Evolutionary conservation across 1,284 basidiomycete species (phyloP).

Genomic region (Leccinum insolens): DNA sequence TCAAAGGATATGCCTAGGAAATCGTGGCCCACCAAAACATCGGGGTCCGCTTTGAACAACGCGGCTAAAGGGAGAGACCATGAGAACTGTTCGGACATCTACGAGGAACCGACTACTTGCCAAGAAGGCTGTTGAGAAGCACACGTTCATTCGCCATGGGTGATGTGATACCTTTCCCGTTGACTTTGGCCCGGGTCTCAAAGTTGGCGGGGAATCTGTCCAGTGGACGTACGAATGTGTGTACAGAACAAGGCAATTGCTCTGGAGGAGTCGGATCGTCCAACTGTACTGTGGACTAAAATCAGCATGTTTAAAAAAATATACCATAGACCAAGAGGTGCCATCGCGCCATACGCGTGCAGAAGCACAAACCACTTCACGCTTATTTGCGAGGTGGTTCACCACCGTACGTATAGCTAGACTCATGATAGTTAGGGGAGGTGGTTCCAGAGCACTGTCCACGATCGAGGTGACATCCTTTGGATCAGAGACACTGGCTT

Average conservation of each 20-base stretch:
- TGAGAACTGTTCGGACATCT: background rate
- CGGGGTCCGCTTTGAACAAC: slow-evolving; percentile 89
- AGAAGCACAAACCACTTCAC: slow-evolving; percentile 89
- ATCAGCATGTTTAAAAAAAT: background rate
- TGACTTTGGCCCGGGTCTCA: slow-evolving; percentile 66
- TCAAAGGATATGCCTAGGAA: slow-evolving; percentile 93
- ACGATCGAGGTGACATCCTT: slow-evolving; percentile 87
- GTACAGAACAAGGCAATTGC: slow-evolving; percentile 78
- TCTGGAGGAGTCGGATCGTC: slow-evolving; percentile 92
- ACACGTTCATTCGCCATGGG: slow-evolving; percentile 85
- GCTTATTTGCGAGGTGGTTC: slow-evolving; percentile 92
- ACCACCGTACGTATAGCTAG: slow-evolving; percentile 90
- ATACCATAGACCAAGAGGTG: slow-evolving; percentile 41
- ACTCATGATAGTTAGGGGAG: slow-evolving; percentile 91
- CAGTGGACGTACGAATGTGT: slow-evolving; percentile 94
- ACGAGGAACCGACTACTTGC: slow-evolving; percentile 40
- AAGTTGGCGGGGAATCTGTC: slow-evolving; percentile 89
- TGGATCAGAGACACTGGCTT: slow-evolving; percentile 84
- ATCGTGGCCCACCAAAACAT: slow-evolving; percentile 94
- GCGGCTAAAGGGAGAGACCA: slow-evolving; percentile 53
- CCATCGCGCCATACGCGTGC: slow-evolving; percentile 89
- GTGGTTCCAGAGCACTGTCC: slow-evolving; percentile 81
- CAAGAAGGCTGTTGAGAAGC: slow-evolving; percentile 82
- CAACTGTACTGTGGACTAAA: slow-evolving; percentile 63
- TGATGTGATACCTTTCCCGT: slow-evolving; percentile 72